A percentile compares a stretch with the other conserved stretches of the same genome.
Evolutionary conservation across 2,329 filamentous ascomycete species (phyloP).

Genomic region (Exophiala calicioides): DNA sequence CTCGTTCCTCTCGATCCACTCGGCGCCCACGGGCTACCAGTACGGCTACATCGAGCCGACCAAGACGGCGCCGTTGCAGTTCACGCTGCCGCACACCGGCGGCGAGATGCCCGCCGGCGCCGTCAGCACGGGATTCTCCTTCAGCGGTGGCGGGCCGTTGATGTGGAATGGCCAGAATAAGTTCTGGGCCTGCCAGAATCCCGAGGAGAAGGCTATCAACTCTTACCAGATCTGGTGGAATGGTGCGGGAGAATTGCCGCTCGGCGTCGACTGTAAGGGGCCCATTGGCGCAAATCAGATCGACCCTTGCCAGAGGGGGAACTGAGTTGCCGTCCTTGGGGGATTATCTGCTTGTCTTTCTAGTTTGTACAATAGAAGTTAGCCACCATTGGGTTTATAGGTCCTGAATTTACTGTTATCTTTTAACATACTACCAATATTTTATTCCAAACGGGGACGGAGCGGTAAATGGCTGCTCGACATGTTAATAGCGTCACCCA

Average conservation of each 20-base stretch:
- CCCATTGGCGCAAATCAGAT: no score
- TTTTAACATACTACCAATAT: no score
- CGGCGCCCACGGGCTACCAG: constrained; percentile 15
- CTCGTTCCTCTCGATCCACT: constrained; percentile 16
- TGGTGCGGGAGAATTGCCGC: constrained; percentile 4
- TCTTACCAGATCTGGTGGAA: constrained; percentile 19
- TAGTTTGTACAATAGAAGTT: no score
- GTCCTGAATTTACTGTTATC: no score
- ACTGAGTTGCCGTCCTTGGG: no score
- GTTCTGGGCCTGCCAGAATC: constrained; percentile 18
- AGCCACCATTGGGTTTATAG: no score
- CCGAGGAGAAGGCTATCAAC: constrained; percentile 3
- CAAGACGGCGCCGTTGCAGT: constrained; percentile 13
- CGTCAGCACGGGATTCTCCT: constrained; percentile 11
- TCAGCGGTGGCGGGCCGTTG: constrained; percentile 2
- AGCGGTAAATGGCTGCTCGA: no score
- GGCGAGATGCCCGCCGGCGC: constrained; percentile 7
- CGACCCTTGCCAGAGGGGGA: no score
- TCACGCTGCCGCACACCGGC: constrained; percentile 11
- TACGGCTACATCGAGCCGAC: constrained; percentile 9
- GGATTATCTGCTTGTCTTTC: no score
- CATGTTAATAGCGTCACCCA: no score
- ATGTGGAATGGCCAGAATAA: constrained; percentile 9
- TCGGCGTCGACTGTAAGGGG: constrained; percentile 10
- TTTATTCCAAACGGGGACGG: no score